phyloP scores from a whole-genome alignment of 768 basidiomycete species.

The Amanita phalloides region DNA sequence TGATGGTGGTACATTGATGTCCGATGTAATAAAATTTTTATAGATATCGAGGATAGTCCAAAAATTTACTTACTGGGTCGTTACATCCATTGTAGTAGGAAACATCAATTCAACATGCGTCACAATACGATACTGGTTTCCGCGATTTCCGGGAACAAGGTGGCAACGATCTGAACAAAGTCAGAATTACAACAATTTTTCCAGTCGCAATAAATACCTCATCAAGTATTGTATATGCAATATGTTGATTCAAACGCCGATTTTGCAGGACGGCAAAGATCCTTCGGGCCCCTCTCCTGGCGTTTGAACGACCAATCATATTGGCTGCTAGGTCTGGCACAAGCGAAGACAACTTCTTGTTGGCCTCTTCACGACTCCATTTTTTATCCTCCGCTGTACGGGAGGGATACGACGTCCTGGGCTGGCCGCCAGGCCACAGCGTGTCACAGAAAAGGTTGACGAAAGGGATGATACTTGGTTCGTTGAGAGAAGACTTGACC shows the following conservation, averaged over 20 bases:
- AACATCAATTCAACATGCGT: not conserved
- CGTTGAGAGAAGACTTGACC: slow-evolving; percentile 50
- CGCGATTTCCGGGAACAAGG: slow-evolving; percentile 46
- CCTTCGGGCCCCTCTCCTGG: slow-evolving; percentile 81
- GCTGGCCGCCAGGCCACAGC: slow-evolving; percentile 80
- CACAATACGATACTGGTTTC: not conserved
- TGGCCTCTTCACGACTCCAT: slow-evolving; percentile 77
- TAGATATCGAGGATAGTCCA: not conserved
- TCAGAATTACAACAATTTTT: not conserved
- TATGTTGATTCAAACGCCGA: slow-evolving; percentile 87
- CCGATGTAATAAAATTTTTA: not conserved
- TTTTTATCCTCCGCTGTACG: slow-evolving; percentile 75
- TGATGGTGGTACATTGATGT: not conserved
- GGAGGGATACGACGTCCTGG: slow-evolving; percentile 47
- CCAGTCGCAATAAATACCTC: slow-evolving; percentile 42
- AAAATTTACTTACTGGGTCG: not conserved
- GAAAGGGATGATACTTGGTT: slow-evolving; percentile 57
- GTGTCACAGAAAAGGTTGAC: slow-evolving; percentile 59
- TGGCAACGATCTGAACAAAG: slow-evolving; percentile 36
- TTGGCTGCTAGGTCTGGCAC: slow-evolving; percentile 95
- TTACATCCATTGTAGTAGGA: not conserved
- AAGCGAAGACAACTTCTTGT: slow-evolving; percentile 79
- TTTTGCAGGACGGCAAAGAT: slow-evolving; percentile 95
- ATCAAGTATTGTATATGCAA: slow-evolving; percentile 79
- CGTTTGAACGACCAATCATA: slow-evolving; percentile 97